Base-by-base conservation (phyloP, 805 yeast species). In the Yamadazyma insecticola region DNA sequence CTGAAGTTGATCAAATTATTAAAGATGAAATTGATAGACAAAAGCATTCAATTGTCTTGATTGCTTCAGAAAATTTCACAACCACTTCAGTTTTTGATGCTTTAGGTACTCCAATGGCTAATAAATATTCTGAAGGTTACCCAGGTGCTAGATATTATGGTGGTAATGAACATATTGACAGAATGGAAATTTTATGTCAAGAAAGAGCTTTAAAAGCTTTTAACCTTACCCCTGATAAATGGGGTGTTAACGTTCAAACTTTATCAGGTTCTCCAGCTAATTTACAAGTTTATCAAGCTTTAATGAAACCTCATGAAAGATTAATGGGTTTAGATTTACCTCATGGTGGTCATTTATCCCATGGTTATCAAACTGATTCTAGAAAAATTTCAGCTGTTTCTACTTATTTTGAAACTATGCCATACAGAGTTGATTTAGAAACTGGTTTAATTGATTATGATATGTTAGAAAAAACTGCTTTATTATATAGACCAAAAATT, bases 141-240 rank as follows among this genome's bases (percentile, higher is more conserved):
- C 98, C 98, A 39, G 97, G 97, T 46, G 97, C 95, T 43, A 81
- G 98, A 64, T 92, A 92, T 73, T 92, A 92, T 60, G 98, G 98
- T 63, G 97, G 97, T 60, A 92, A 92, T 63, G 95, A 92, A 73
- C 81, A 82, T 66, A 92, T 92, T 45, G 98, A 92, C 70, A 79
- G 84, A 62, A 87, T 89, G 57, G 98, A 92, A 70, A 60, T 75
- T 19, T 68, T 92, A 52, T 92, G 98, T 67, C 97, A 89, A 70
- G 67, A 83, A 53, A 82, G 98, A 67, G 98, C 98, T 28, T 72
- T 92, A 43, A 78, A 82, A 47, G 96, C 97, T 6, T 92, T 92
- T 68, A 66, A 72, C 45, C 69, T 90, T 40, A 75, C 78, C 52
- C 70, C 89, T 28, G 87, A 76, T 47, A 70, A 78, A 57, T 92